Conservation (phyloP, 306 rosid species). For the Gillenia trifoliata region DNA sequence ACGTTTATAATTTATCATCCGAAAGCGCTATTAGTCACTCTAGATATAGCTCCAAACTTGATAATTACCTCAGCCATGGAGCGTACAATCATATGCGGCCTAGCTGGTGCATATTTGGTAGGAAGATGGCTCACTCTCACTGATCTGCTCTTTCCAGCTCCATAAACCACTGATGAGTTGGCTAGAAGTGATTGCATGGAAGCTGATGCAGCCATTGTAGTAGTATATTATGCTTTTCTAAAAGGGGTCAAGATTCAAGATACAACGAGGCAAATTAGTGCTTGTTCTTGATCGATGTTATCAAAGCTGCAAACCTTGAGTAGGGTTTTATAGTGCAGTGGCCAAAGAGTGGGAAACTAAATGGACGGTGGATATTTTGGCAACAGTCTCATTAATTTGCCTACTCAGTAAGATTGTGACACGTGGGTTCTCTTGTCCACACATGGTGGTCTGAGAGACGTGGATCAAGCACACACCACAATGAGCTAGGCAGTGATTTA, state of each 20-base stretch:
- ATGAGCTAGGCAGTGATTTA: not conserved
- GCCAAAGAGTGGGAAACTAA: not conserved
- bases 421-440: not conserved
- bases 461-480: not conserved
- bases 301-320: not conserved
- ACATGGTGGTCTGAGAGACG: not conserved
- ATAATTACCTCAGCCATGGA: constrained; percentile 41
- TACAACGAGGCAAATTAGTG: no score
- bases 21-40: no score
- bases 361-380: not conserved
- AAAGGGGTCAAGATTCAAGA: not conserved
- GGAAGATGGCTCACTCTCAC: constrained; percentile 32
- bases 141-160: constrained; percentile 10
- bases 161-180: constrained; percentile 19
- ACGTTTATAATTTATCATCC: no score
- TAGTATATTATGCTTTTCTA: no score
- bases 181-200: constrained; percentile 38
- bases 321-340: not conserved
- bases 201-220: constrained; percentile 37
- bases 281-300: not conserved
- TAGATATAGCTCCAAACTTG: no score
- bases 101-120: constrained; percentile 24
- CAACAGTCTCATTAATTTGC: not conserved
- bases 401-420: not conserved
- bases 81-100: constrained; percentile 21